These are phyloP conservation scores for Colletotrichum tropicale DNA, from an alignment of 2,329 filamentous ascomycete species.

Conservation along the genomic window DNA sequence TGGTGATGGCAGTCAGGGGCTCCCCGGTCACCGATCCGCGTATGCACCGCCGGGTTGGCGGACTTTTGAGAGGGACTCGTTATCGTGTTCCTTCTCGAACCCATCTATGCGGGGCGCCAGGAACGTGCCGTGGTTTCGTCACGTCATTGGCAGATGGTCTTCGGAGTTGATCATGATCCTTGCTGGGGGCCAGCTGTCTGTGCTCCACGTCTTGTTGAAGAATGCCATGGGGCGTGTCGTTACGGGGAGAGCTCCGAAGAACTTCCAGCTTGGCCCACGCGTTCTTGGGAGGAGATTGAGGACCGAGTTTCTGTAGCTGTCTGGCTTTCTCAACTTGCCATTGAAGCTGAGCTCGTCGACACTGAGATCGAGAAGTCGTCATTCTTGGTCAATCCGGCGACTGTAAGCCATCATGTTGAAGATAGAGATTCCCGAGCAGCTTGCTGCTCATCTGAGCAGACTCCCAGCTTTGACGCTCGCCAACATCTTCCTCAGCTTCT, in stretches of 20 bases:
- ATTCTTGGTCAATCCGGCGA: fast-evolving
- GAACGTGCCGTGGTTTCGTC: neutral
- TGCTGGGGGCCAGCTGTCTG: neutral
- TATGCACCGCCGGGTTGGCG: neutral
- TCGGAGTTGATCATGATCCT: neutral
- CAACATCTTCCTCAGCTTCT: neutral
- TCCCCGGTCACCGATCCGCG: neutral
- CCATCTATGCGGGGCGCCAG: neutral
- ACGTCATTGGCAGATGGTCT: neutral
- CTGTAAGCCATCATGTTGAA: neutral
- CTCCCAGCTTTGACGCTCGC: neutral
- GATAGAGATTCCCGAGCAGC: neutral
- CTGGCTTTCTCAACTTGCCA: neutral
- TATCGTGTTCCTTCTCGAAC: neutral
- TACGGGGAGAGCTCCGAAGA: neutral
- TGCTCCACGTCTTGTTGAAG: neutral
- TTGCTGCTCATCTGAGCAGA: neutral
- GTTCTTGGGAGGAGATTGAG: neutral
- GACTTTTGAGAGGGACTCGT: neutral
- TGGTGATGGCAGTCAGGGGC: neutral
- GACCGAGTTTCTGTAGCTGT: neutral
- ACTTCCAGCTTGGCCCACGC: neutral
- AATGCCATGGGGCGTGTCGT: neutral
- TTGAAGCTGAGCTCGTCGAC: neutral
- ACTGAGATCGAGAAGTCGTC: neutral